Base-by-base conservation (phyloP, 441 rosid genomes). In the Manihot esculenta region DNA sequence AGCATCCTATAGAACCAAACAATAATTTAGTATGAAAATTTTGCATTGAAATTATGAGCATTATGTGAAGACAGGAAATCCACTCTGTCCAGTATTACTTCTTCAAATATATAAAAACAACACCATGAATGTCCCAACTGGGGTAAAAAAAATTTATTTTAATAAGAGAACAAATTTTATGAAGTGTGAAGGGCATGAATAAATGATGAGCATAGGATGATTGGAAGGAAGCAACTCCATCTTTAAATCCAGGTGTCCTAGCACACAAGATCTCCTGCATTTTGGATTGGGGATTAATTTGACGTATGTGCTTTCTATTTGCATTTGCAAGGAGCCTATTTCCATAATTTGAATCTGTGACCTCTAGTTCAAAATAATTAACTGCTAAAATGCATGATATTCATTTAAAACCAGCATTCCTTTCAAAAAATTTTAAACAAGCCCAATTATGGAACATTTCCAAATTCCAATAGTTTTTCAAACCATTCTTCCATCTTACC, bases 1-100 rank as follows among this genome's bases (percentile, higher is more conserved):
- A 76, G 58, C 62, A 68, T 76, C 65, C 75, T 58, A 75, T 44
- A 73, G 76, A 71, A 69, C 73, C 68, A 72, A 74, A 51, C 69
- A 66, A 55, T 56, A 70, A 42, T 60, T 70, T 70, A 73, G 59
- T 64, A 44, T 23, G 68, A 23, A 48, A 62, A 70, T 30, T 11
- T 42, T 58, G 33, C 7, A 27, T 26, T 30, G 18, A 60, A 20
- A 51, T 1, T 38, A 49, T 33, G 27, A 74, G 53, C 24, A 53
- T n/a, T 27, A 38, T 33, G n/a, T 42, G 21, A 61, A 58, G 21
- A 42, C 48, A 26, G 17, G 24, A 50, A 70, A 61, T 23, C 45
- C 38, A 4, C 0, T n/a, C 41, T 45, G 27, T 23, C 59, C 60
- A 33, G 21, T 30, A 44, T 18, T 66, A 44, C 30, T 0, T 2